A percentile compares a stretch with the other conserved stretches of the same genome.
These are phyloP conservation scores for Athelia sp. DNA, from an alignment of 1,284 basidiomycete genomes.

Conservation along the genomic window DNA sequence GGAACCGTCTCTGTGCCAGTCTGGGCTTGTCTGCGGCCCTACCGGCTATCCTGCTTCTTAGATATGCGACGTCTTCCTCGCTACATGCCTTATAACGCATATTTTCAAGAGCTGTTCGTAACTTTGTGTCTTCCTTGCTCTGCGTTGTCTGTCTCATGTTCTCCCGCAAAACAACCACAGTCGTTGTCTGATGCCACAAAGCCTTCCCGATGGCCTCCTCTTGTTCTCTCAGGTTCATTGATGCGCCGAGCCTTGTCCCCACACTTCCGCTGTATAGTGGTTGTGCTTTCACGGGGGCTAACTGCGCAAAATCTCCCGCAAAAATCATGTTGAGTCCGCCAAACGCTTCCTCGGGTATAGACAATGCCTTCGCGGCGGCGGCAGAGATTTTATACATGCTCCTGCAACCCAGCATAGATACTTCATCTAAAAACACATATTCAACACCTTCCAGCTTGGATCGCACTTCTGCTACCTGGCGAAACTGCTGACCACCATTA, in stretches of 20 bases:
- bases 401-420: constrained; percentile 29
- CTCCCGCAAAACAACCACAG: constrained; percentile 26
- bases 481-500: not conserved
- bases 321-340: constrained; percentile 13
- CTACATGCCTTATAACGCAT: constrained; percentile 14
- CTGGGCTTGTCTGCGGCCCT: not conserved
- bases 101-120: constrained; percentile 11
- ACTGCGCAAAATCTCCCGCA: constrained; percentile 17
- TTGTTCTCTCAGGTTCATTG: constrained; percentile 9
- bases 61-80: constrained; percentile 9
- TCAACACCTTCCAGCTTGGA: constrained; percentile 20
- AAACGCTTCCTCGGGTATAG: not conserved
- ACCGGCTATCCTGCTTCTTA: constrained; percentile 5
- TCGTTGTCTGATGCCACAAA: constrained; percentile 27
- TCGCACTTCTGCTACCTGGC: constrained; percentile 6
- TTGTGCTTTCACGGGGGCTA: constrained; percentile 7
- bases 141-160: constrained; percentile 27
- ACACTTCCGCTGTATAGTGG: constrained; percentile 16
- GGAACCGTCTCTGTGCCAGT: constrained; percentile 5
- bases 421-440: constrained; percentile 32
- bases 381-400: constrained; percentile 19
- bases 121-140: constrained; percentile 1
- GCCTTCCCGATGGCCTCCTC: constrained; percentile 22
- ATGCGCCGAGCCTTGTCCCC: constrained; percentile 1
- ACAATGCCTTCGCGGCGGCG: not conserved